Conservation (phyloP, 2,329 filamentous ascomycete genomes). For the Colletotrichum karsti region DNA sequence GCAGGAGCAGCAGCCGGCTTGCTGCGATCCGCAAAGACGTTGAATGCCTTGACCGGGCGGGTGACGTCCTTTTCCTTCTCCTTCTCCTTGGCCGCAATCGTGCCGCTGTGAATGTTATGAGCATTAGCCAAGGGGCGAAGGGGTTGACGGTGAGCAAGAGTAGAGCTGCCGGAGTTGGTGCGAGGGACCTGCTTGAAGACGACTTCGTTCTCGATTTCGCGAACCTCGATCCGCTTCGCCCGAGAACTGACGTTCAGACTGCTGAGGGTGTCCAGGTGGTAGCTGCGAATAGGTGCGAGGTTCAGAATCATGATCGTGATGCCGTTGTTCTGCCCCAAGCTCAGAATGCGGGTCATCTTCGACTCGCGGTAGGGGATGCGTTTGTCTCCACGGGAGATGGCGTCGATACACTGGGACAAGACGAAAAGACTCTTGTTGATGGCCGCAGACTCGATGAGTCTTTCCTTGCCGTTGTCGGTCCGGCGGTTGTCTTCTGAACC, state of each 20-base stretch:
- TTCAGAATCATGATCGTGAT: conserved; percentile 98
- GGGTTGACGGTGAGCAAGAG: conserved; percentile 73
- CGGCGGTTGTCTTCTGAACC: conserved; percentile 95
- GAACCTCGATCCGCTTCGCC: conserved; percentile 94
- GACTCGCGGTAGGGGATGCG: conserved; percentile 93
- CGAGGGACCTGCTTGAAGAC: conserved; percentile 81
- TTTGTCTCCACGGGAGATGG: conserved; percentile 78
- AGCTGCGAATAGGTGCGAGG: conserved; percentile 88
- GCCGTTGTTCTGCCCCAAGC: conserved; percentile 92
- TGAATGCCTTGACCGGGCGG: conserved; percentile 85
- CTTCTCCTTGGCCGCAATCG: conserved; percentile 56
- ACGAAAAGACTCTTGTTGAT: conserved; percentile 99
- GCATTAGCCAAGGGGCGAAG: conserved; percentile 79
- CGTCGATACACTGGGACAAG: conserved; percentile 93
- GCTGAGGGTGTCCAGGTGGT: conserved; percentile 92
- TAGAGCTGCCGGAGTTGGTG: conserved; percentile 47
- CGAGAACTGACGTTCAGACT: conserved; percentile 95
- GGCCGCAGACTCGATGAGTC: conserved; percentile 92
- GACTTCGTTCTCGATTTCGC: conserved; percentile 95
- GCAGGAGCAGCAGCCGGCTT: conserved; percentile 51
- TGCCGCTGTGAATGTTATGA: conserved; percentile 75
- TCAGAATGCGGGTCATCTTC: conserved; percentile 96
- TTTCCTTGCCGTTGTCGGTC: conserved; percentile 92
- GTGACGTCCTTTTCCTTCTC: conserved; percentile 58
- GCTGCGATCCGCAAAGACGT: conserved; percentile 82